These are phyloP conservation scores for Gracilaria domingensis DNA, from an alignment of 23 red algal genomes.

Conservation along the genomic window DNA sequence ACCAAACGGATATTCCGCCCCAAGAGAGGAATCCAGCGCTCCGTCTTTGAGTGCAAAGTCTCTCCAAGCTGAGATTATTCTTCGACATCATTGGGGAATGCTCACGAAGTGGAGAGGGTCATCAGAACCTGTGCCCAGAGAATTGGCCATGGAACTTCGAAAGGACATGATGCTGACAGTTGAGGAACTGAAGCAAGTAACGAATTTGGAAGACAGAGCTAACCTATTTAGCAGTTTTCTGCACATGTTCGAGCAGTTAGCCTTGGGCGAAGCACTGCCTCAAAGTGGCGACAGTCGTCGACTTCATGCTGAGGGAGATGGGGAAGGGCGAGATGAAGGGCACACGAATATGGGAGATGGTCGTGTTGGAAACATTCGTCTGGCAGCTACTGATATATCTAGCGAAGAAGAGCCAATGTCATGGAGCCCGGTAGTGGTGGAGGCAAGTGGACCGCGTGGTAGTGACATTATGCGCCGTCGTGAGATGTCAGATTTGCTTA, in stretches of 20 bases:
- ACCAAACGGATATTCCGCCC: conserved; percentile 27
- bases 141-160: conserved; percentile 42
- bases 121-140: conserved; percentile 9
- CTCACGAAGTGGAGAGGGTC: conserved; percentile 49
- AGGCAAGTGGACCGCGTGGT: conserved; percentile 25
- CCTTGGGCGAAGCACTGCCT: conserved; percentile 18
- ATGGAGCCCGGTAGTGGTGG: conserved; percentile 51
- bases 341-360: conserved; percentile 22
- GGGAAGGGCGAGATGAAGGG: conserved; percentile 43
- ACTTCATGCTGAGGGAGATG: conserved; percentile 34
- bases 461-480: conserved; percentile 49
- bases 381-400: conserved; percentile 50
- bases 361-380: conserved; percentile 28
- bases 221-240: conserved; percentile 51
- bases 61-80: conserved; percentile 32
- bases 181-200: conserved; percentile 40
- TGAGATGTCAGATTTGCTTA: conserved; percentile 62
- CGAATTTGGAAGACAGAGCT: conserved; percentile 48
- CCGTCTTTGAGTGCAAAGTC: conserved; percentile 5
- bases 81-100: conserved; percentile 56
- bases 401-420: conserved; percentile 60
- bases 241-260: conserved; percentile 41
- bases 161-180: conserved; percentile 29
- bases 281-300: not conserved
- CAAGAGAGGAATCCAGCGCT: conserved; percentile 34